These are phyloP conservation scores for Aureoboletus auriporus DNA, from an alignment of 768 basidiomycete genomes.

Conservation along the genomic window DNA sequence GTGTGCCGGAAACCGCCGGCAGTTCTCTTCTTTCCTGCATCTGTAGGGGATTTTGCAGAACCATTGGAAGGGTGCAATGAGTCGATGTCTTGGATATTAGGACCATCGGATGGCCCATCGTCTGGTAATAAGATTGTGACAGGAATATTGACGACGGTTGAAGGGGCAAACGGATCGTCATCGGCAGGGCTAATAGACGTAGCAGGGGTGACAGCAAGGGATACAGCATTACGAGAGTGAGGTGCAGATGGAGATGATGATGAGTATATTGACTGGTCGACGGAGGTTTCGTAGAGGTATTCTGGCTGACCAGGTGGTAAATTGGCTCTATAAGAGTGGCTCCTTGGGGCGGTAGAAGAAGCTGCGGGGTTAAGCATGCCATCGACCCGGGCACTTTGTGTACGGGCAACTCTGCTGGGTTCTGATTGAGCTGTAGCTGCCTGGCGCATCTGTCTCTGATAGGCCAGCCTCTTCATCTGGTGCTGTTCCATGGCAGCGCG, in stretches of 20 bases:
- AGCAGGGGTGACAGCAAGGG: slow-evolving; percentile 44
- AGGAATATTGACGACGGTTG: slow-evolving; percentile 27
- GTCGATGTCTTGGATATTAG: slow-evolving; percentile 17
- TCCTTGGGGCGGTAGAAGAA: slow-evolving; percentile 34
- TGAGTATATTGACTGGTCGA: slow-evolving; percentile 50
- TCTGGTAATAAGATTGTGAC: slow-evolving; percentile 28
- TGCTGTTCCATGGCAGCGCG: slow-evolving; percentile 78
- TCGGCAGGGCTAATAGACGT: slow-evolving; percentile 38
- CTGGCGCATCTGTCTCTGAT: slow-evolving; percentile 76
- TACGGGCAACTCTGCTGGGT: slow-evolving; percentile 36
- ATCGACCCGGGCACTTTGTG: slow-evolving; percentile 56
- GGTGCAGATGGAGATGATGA: slow-evolving; percentile 31
- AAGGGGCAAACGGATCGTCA: slow-evolving; percentile 72
- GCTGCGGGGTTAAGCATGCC: slow-evolving; percentile 30
- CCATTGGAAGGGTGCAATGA: slow-evolving; percentile 20
- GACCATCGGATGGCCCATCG: slow-evolving; percentile 16
- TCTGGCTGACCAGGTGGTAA: slow-evolving; percentile 51
- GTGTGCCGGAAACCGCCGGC: slow-evolving; percentile 71
- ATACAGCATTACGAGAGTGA: slow-evolving; percentile 36
- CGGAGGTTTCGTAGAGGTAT: slow-evolving; percentile 70
- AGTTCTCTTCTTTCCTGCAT: slow-evolving; percentile 46
- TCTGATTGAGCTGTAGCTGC: slow-evolving; percentile 34
- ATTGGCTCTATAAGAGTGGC: slow-evolving; percentile 48
- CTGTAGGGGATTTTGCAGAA: slow-evolving; percentile 32
- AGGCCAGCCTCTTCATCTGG: slow-evolving; percentile 75